These are phyloP conservation scores for Hanseniaspora occidentalis DNA, from an alignment of 805 yeast genomes.

Conservation along the genomic window DNA sequence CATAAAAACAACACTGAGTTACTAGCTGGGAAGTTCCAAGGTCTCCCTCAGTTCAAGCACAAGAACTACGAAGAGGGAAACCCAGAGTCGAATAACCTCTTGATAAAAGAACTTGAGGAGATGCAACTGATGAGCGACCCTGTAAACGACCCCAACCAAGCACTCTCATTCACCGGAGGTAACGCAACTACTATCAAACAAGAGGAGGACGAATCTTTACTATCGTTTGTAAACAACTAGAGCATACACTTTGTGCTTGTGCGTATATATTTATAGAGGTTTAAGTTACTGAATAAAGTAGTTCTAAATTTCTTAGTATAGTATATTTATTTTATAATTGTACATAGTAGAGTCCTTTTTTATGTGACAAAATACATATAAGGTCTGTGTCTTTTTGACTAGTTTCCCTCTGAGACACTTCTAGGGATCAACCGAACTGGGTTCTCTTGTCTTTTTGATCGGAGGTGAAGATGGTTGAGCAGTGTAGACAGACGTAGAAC, in stretches of 20 bases:
- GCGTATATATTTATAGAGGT: too few species aligned
- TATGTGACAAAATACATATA: background rate
- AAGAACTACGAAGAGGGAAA: too few species aligned
- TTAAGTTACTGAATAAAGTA: too few species aligned
- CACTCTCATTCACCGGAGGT: too few species aligned
- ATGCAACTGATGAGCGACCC: too few species aligned
- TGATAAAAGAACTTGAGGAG: background rate
- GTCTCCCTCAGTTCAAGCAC: background rate
- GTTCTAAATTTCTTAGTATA: background rate
- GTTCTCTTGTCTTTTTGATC: constrained; percentile 26
- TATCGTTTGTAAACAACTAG: too few species aligned
- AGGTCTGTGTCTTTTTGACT: background rate
- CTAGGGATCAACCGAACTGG: constrained; percentile 13
- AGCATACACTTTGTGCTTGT: too few species aligned
- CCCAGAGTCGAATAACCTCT: too few species aligned
- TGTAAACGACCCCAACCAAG: too few species aligned
- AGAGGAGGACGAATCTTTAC: too few species aligned
- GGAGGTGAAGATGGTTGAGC: constrained; percentile 53
- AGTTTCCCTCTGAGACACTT: too few species aligned
- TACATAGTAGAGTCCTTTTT: background rate
- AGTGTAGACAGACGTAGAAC: constrained; percentile 82
- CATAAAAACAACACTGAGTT: background rate
- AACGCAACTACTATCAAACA: too few species aligned
- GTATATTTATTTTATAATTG: background rate
- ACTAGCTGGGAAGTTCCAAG: background rate